A percentile compares a stretch with the other conserved stretches of the same genome.
These are phyloP conservation scores for Nannochloropsis gaditana DNA, from an alignment of 108 stramenopile genomes.

Conservation along the genomic window DNA sequence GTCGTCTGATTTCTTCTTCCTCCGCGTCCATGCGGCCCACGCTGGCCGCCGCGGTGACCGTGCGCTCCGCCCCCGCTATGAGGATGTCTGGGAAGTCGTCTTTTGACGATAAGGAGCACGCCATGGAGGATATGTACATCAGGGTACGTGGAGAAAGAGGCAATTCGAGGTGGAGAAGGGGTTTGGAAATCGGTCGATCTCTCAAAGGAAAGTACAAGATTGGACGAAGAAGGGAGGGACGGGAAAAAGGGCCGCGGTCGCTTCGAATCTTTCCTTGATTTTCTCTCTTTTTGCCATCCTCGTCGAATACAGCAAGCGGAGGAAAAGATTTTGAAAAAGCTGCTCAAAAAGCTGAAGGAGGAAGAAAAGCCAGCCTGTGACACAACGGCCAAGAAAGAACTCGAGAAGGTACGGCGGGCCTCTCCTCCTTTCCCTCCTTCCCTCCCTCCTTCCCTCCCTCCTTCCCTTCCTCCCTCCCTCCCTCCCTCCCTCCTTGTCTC, in stretches of 20 bases:
- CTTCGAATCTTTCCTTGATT: neutral
- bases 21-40: neutral
- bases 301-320: neutral
- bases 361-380: neutral
- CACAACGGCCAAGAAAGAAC: neutral
- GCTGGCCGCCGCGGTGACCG: neutral
- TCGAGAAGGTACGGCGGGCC: neutral
- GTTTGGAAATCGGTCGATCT: too few relatives aligned
- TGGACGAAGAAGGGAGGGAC: too few relatives aligned
- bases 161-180: too few relatives aligned
- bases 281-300: neutral
- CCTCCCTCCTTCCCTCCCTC: neutral
- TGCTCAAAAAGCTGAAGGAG: conserved; percentile 18
- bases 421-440: neutral
- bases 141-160: neutral
- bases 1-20: neutral
- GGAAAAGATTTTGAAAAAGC: conserved; percentile 17
- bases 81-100: neutral
- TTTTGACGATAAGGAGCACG: conserved; percentile 13
- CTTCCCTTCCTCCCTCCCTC: neutral
- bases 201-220: too few relatives aligned
- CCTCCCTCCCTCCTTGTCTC: neutral
- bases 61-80: neutral
- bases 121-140: neutral
- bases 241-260: too few relatives aligned